These are phyloP conservation scores for Misopates orontium DNA, from an alignment of 257 asterid genomes.

Conservation along the genomic window DNA sequence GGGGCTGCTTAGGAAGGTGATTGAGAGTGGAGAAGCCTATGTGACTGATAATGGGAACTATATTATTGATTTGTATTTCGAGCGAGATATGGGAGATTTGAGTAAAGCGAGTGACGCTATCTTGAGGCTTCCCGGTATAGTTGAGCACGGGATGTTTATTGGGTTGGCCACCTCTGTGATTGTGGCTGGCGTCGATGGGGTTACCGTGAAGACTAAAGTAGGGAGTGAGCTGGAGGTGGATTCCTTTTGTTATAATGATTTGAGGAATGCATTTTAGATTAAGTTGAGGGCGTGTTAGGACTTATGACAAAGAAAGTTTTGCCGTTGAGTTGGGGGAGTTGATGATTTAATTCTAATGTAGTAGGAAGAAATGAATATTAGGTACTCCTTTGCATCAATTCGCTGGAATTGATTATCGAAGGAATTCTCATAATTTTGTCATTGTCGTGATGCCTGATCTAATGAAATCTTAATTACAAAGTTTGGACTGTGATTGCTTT, in stretches of 20 bases:
- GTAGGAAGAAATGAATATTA: conserved; percentile 6
- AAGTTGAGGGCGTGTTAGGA: neutral
- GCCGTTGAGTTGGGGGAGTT: conserved; percentile 22
- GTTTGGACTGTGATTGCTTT: neutral
- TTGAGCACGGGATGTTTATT: conserved; percentile 66
- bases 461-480: conserved; percentile 1
- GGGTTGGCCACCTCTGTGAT: conserved; percentile 59
- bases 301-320: neutral
- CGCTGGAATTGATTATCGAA: conserved; percentile 15
- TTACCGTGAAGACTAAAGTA: conserved; percentile 52
- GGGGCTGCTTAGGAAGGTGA: conserved; percentile 43
- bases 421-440: conserved; percentile 3
- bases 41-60: conserved; percentile 68
- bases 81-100: conserved; percentile 60
- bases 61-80: conserved; percentile 59
- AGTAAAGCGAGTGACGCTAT: conserved; percentile 54
- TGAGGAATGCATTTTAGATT: conserved; percentile 43
- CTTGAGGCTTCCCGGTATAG: conserved; percentile 68
- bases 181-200: conserved; percentile 57
- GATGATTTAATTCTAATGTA: conserved; percentile 20
- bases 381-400: conserved; percentile 30
- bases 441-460: conserved; percentile 15
- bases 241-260: conserved; percentile 39
- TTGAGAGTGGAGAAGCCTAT: conserved; percentile 31
- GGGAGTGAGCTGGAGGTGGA: conserved; percentile 42